phyloP scores from a whole-genome alignment of 495 filamentous ascomycete genomes.

The Aspergillus conjunctus region DNA sequence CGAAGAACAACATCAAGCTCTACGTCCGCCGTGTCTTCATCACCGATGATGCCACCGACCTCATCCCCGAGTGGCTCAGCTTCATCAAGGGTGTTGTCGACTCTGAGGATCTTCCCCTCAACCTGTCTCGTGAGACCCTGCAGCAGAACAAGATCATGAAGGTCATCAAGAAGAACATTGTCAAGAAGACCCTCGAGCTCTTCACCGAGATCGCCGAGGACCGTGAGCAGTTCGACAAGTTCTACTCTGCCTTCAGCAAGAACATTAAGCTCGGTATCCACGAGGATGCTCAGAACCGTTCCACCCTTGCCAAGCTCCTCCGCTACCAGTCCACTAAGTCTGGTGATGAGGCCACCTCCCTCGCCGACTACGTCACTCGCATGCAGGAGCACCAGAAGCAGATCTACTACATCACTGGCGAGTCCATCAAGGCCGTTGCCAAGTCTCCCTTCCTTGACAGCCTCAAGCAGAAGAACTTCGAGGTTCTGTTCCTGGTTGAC shows the following conservation, averaged over 20 bases:
- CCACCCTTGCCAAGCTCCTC: conserved; percentile 92
- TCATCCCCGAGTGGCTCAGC: conserved; percentile 98
- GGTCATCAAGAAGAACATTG: conserved; percentile 99
- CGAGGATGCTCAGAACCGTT: conserved; percentile 98
- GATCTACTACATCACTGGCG: conserved; percentile 99
- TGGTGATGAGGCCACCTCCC: conserved; percentile 91
- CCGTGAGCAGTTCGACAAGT: conserved; percentile 99
- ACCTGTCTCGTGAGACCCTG: conserved; percentile 98
- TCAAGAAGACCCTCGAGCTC: conserved; percentile 99
- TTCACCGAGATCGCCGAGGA: conserved; percentile 98
- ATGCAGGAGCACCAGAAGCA: conserved; percentile 99
- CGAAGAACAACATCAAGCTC: conserved; percentile 99
- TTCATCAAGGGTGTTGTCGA: conserved; percentile 99
- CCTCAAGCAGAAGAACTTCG: conserved; percentile 99
- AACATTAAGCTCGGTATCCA: conserved; percentile 99
- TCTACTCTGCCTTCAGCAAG: conserved; percentile 99
- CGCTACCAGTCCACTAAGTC: conserved; percentile 99
- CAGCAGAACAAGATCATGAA: conserved; percentile 99
- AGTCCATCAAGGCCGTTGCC: conserved; percentile 95
- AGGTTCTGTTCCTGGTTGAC: conserved; percentile 98
- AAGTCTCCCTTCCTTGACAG: conserved; percentile 99
- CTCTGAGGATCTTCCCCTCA: conserved; percentile 98
- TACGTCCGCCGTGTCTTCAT: conserved; percentile 99
- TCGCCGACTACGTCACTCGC: conserved; percentile 94
- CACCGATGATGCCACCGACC: conserved; percentile 97